Base-by-base conservation (phyloP, 768 basidiomycete genomes). In the Boletus insuetus region DNA sequence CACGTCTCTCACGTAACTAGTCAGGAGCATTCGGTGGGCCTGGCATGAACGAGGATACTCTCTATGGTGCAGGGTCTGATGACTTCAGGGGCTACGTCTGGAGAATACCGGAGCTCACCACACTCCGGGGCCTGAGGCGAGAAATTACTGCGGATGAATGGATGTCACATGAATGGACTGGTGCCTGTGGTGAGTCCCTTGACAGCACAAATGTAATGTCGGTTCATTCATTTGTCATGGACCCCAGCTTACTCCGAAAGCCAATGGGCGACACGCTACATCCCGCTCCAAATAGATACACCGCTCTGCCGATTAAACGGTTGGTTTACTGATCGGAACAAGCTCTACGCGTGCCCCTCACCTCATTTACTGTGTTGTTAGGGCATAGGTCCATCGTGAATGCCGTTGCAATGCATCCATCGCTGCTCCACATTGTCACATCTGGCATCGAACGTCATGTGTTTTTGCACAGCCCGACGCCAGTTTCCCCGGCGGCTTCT, bases 381-480 rank as follows among this genome's bases (percentile, higher is more conserved):
- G 87, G 89, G 5, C 89, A 92, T 65, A 73, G 79, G 39, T 90
- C 89, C 2, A 89, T 94, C 49, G 83, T 92, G 43, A 94, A 93
- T 64, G 81, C 83, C 0, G 75, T 81, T 3, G 69, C 87, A 24
- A 82, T 91, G 54, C 91, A 93, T 64, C 91, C 91, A 2, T 75
- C 80, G 20, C 75, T 86, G 40, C 79, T 87, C 4, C 79, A 85
- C 51, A 73, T 90, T 31, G 78, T 81, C 35, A 89, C 89, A 5
- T 76, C 85, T 5, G 91, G 91, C 3, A 80, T 93, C 20, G 91
- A 94, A 68, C 82, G 81, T 24, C 76, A 82, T 56, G 77, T 91
- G 24, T 62, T 84, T 19, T 69, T 92, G 13, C 91, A 91, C 66
- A 84, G 86, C 60, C 82, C 87, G 3, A 85, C 83, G 6, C 64